Percentiles rank a stretch among this genome's conserved stretches.
phyloP scores from a whole-genome alignment of 75 land plant genomes.

The Picea glauca region DNA sequence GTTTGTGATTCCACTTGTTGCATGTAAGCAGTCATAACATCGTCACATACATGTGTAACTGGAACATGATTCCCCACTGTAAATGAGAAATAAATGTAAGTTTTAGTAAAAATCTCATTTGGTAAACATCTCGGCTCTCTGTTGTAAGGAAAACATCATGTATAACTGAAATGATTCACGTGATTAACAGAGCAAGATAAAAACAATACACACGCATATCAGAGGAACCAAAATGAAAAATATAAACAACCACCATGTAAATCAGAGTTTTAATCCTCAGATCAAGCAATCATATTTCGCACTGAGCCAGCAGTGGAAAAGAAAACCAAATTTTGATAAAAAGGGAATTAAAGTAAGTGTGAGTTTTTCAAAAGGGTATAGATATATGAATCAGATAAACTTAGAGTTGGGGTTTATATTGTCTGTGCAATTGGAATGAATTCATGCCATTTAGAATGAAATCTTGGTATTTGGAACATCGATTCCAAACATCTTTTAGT shows the following conservation, averaged over 20 bases:
- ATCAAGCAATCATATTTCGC: neutral
- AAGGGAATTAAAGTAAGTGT: neutral
- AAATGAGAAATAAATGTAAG: slow-evolving; percentile 9
- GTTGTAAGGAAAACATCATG: neutral
- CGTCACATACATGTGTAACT: slow-evolving; percentile 47
- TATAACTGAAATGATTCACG: no score
- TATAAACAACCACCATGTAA: neutral
- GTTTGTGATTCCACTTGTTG: slow-evolving; percentile 52
- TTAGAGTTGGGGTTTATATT: neutral
- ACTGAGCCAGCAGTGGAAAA: neutral
- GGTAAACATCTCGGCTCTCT: neutral
- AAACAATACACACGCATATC: neutral
- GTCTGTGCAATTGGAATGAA: no score
- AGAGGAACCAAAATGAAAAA: neutral
- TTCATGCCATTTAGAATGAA: no score
- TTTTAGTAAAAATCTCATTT: neutral
- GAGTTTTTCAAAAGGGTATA: neutral
- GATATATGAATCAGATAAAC: neutral
- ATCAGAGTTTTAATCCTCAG: neutral
- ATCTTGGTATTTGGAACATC: no score
- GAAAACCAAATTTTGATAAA: neutral
- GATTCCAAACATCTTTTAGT: no score
- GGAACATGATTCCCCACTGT: slow-evolving; percentile 72
- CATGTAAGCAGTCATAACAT: slow-evolving; percentile 49
- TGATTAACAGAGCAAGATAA: neutral